Percentiles rank a stretch among this genome's conserved stretches.
Evolutionary conservation across 179 eudicot species (phyloP).

Genomic region (Silene noctiflora): DNA sequence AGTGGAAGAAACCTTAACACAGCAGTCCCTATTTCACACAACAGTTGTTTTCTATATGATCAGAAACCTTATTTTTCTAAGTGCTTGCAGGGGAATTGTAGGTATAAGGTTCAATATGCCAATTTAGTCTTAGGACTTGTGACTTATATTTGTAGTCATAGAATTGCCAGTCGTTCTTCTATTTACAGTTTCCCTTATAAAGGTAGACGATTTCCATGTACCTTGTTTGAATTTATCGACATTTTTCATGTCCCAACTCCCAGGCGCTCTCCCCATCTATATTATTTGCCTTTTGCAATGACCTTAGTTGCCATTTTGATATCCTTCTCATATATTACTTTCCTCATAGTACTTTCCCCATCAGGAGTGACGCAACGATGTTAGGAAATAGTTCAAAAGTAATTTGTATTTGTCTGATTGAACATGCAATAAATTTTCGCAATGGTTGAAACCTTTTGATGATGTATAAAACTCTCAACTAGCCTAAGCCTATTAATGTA

Average conservation of each 20-base stretch:
- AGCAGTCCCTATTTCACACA: too few relatives aligned
- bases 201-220: background rate
- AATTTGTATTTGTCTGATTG: background rate
- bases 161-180: background rate
- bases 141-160: too few relatives aligned
- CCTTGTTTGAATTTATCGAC: background rate
- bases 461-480: background rate
- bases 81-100: too few relatives aligned
- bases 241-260: background rate
- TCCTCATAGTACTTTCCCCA: background rate
- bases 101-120: too few relatives aligned
- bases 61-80: too few relatives aligned
- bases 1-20: too few relatives aligned
- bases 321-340: background rate
- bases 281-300: background rate
- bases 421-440: background rate
- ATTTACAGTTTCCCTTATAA: background rate
- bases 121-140: too few relatives aligned
- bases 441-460: background rate
- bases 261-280: background rate
- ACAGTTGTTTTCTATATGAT: too few relatives aligned
- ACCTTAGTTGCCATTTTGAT: background rate
- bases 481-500: background rate
- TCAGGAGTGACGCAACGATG: background rate
- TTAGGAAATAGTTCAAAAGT: too few relatives aligned